phyloP scores from a whole-genome alignment of 2,329 filamentous ascomycete species.

The Aspergillus pseudoterreus region DNA sequence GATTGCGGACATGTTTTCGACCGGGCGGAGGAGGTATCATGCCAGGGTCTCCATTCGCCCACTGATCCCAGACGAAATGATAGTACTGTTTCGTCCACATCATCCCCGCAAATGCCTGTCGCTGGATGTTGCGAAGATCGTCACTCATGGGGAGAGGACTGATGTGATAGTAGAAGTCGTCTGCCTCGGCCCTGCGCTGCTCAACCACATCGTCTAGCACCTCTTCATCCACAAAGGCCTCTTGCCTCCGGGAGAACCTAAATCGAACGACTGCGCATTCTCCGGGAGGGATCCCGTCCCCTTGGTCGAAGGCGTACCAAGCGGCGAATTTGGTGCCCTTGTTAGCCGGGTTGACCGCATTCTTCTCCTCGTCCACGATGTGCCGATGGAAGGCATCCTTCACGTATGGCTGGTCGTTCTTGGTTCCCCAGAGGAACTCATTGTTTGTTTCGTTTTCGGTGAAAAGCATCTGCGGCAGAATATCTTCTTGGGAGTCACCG shows the following conservation, averaged over 20 bases:
- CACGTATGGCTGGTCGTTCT: slow-evolving; percentile 80
- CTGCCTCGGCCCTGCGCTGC: slow-evolving; percentile 78
- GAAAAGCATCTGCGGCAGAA: slow-evolving; percentile 81
- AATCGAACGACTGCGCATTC: slow-evolving; percentile 96
- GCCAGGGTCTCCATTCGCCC: slow-evolving; percentile 88
- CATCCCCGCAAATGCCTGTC: slow-evolving; percentile 93
- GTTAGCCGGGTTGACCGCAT: slow-evolving; percentile 73
- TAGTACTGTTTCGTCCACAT: slow-evolving; percentile 99
- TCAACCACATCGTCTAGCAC: slow-evolving; percentile 89
- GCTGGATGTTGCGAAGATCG: slow-evolving; percentile 89
- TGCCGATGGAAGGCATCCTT: slow-evolving; percentile 93
- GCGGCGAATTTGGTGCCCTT: slow-evolving; percentile 85
- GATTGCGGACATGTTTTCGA: slow-evolving; percentile 77
- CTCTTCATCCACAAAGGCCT: slow-evolving; percentile 85
- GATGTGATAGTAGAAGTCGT: slow-evolving; percentile 92
- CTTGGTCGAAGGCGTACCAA: slow-evolving; percentile 90
- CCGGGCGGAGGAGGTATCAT: slow-evolving; percentile 80
- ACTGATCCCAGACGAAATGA: slow-evolving; percentile 95
- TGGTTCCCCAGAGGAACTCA: slow-evolving; percentile 67
- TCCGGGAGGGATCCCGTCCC: slow-evolving; percentile 78
- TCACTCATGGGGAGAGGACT: slow-evolving; percentile 92
- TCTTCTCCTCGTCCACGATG: slow-evolving; percentile 77
- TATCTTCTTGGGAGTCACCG: slow-evolving; percentile 72
- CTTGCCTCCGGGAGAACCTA: slow-evolving; percentile 71
- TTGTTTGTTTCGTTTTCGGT: slow-evolving; percentile 96